Evolutionary conservation across 75 land plant genomes (phyloP).

Genomic region (Cupressus sempervirens): DNA sequence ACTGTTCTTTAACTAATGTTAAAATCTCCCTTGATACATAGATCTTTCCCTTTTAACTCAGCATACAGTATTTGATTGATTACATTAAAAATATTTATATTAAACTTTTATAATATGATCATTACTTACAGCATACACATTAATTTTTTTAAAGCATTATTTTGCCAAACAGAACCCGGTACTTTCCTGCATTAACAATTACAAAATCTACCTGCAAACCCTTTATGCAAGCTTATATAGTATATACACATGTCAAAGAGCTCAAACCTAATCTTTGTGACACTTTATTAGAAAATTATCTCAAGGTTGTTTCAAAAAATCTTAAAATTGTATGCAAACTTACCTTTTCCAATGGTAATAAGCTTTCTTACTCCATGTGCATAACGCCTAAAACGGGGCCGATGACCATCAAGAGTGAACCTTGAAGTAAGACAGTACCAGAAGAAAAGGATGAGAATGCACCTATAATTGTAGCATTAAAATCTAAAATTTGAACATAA

Average conservation of each 20-base stretch:
- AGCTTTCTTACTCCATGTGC: constrained; percentile 59
- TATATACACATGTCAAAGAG: background rate
- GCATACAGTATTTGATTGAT: background rate
- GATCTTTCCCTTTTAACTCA: background rate
- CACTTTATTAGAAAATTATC: background rate
- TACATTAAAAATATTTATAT: background rate
- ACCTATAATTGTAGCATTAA: background rate
- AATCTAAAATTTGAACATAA: constrained; percentile 12
- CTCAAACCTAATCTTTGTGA: background rate
- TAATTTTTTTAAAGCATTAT: no score
- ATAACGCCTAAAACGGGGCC: constrained; percentile 59
- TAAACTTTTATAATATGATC: background rate
- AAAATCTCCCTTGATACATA: background rate
- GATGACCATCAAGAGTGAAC: constrained; percentile 77
- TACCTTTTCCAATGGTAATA: constrained; percentile 79
- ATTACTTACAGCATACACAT: no score
- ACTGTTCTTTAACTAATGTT: background rate
- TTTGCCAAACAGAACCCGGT: background rate
- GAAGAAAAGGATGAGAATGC: background rate
- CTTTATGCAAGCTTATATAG: background rate
- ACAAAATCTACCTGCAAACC: background rate
- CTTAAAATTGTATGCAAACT: background rate
- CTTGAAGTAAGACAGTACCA: constrained; percentile 23
- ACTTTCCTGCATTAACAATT: background rate
- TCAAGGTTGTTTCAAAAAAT: background rate